Conservation (phyloP, 2,329 filamentous ascomycete species). For the Exophiala alcalophila region DNA sequence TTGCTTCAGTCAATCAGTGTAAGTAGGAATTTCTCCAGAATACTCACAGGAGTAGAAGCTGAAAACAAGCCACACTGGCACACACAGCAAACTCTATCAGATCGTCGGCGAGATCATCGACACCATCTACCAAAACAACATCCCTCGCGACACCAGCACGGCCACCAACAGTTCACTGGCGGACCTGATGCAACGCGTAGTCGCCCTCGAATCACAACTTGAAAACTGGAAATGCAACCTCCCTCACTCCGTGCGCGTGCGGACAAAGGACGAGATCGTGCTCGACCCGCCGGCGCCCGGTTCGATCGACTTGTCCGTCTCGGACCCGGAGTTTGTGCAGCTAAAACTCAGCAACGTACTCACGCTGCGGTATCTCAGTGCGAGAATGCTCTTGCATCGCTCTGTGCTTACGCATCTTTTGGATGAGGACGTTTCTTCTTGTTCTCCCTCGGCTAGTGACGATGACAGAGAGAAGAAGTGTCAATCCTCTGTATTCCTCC, state of each 20-base stretch:
- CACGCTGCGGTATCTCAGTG: not conserved
- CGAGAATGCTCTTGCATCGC: not conserved
- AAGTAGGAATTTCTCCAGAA: no score
- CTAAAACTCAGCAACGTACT: not conserved
- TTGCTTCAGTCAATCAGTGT: no score
- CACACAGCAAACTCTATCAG: slow-evolving; percentile 1
- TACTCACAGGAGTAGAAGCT: no score
- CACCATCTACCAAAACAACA: slow-evolving; percentile 3
- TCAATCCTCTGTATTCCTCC: no score
- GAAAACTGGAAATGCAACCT: not conserved
- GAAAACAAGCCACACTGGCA: no score
- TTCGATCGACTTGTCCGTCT: no score
- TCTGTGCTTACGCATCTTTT: not conserved
- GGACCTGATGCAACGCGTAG: not conserved
- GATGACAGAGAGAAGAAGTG: no score
- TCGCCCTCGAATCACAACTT: not conserved
- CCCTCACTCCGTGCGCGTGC: no score
- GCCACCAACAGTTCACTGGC: not conserved
- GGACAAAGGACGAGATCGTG: no score
- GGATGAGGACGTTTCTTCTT: not conserved
- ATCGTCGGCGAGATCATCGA: slow-evolving; percentile 1
- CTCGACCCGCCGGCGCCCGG: no score
- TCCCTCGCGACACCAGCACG: not conserved
- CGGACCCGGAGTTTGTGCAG: no score
- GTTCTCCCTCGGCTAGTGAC: not conserved